phyloP scores from a whole-genome alignment of 306 rosid genomes.

The Quercus berberidifolia region DNA sequence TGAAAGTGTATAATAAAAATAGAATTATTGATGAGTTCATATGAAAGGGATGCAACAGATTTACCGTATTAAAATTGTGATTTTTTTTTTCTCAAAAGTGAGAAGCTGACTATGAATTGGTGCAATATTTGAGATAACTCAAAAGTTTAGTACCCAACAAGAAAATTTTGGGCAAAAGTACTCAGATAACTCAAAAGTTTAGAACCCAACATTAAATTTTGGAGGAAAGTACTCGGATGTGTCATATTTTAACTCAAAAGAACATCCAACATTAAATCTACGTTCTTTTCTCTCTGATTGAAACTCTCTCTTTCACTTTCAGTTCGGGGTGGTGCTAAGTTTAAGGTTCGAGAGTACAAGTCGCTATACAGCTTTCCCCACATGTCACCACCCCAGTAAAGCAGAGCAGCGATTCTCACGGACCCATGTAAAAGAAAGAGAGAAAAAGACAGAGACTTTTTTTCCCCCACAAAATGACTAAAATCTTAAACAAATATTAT shows the following conservation, averaged over 20 bases:
- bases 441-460: background rate
- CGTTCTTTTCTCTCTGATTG: background rate
- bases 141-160: background rate
- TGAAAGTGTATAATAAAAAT: no score
- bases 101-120: no score
- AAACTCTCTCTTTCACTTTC: constrained; percentile 16
- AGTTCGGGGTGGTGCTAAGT: constrained; percentile 5
- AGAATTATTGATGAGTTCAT: no score
- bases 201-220: background rate
- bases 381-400: constrained; percentile 28
- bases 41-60: no score
- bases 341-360: constrained; percentile 52
- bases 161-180: background rate
- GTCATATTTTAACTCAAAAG: background rate
- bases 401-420: constrained; percentile 25
- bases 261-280: background rate
- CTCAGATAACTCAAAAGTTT: background rate
- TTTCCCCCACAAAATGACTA: no score
- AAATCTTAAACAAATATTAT: background rate
- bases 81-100: no score
- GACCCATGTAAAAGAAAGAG: constrained; percentile 8
- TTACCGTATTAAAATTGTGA: no score
- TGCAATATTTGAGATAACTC: no score
- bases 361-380: constrained; percentile 43
- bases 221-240: background rate